Percentiles rank a stretch among this genome's conserved stretches.
phyloP scores from a whole-genome alignment of 78 protist genomes.

The Planoprotostelium fungivorum region DNA sequence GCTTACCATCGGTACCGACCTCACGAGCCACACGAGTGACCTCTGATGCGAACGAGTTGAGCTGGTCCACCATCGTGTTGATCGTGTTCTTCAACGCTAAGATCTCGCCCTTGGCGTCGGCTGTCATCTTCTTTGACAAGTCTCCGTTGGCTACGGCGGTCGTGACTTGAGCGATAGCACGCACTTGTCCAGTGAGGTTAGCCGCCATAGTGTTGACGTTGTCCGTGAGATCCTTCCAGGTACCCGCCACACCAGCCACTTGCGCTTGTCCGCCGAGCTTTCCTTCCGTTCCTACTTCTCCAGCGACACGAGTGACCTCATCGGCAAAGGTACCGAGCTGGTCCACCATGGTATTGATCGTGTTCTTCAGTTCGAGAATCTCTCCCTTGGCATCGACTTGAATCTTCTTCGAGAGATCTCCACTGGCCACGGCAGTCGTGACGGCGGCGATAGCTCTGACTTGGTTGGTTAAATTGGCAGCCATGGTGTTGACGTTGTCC shows the following conservation, averaged over 20 bases:
- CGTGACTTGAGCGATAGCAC: constrained; percentile 31
- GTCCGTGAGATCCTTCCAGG: constrained; percentile 30
- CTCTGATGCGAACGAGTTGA: constrained; percentile 28
- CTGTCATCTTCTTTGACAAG: constrained; percentile 16
- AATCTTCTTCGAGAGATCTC: constrained; percentile 44
- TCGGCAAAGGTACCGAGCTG: constrained; percentile 25
- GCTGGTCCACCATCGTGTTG: constrained; percentile 34
- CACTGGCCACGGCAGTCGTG: constrained; percentile 44
- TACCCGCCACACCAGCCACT: constrained; percentile 19
- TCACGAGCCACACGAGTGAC: constrained; percentile 46
- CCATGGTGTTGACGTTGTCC: constrained; percentile 46
- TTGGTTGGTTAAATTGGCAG: constrained; percentile 45
- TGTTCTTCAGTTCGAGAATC: constrained; percentile 37
- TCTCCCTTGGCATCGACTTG: constrained; percentile 32
- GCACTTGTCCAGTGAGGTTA: constrained; percentile 35
- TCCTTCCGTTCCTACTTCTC: constrained; percentile 54
- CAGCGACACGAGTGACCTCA: constrained; percentile 31
- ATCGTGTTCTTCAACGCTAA: constrained; percentile 24
- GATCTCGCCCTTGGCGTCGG: constrained; percentile 28
- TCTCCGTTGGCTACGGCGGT: constrained; percentile 46
- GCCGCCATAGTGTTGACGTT: constrained; percentile 54
- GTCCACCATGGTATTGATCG: constrained; percentile 36
- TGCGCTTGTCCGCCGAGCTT: constrained; percentile 36
- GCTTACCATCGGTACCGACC: constrained; percentile 51
- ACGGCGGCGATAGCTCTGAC: constrained; percentile 50